phyloP scores from a whole-genome alignment of 805 yeast genomes.

The Diddensiella caesifluorescens region DNA sequence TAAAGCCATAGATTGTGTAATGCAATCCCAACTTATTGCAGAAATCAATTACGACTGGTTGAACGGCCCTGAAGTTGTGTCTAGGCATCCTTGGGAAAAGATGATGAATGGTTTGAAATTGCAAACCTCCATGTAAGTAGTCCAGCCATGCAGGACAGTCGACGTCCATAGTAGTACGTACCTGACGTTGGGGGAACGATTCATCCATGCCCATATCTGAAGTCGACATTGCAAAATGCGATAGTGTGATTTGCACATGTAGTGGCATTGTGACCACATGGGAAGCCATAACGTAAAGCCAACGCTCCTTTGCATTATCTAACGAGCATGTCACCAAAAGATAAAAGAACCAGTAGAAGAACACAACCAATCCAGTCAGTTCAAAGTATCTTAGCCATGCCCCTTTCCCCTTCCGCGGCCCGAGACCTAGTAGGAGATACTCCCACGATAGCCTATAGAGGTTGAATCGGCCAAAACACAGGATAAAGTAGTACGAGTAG shows the following conservation, averaged over 20 bases:
- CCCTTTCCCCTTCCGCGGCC: slow-evolving; percentile 76
- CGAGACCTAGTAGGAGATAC: slow-evolving; percentile 66
- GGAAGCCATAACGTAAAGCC: slow-evolving; percentile 61
- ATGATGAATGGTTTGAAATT: slow-evolving; percentile 88
- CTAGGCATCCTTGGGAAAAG: slow-evolving; percentile 85
- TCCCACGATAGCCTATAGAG: slow-evolving; percentile 77
- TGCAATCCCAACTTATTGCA: slow-evolving; percentile 71
- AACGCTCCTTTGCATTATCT: slow-evolving; percentile 48
- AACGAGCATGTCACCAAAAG: slow-evolving; percentile 47
- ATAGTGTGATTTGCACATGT: slow-evolving; percentile 86
- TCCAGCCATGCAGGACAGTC: slow-evolving; percentile 92
- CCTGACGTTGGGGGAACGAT: slow-evolving; percentile 70
- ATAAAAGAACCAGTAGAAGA: slow-evolving; percentile 80
- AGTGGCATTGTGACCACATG: slow-evolving; percentile 83
- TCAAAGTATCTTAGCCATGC: slow-evolving; percentile 85
- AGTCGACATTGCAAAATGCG: slow-evolving; percentile 93
- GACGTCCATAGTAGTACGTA: slow-evolving; percentile 92
- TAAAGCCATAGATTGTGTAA: slow-evolving; percentile 81
- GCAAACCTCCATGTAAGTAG: slow-evolving; percentile 86
- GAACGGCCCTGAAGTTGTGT: slow-evolving; percentile 75
- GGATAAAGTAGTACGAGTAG: slow-evolving; percentile 68
- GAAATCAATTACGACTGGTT: slow-evolving; percentile 64
- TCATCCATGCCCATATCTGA: slow-evolving; percentile 78
- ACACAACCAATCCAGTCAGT: slow-evolving; percentile 59
- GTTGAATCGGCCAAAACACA: slow-evolving; percentile 81